These are phyloP conservation scores for Leccinum colubrinum DNA, from an alignment of 1,284 basidiomycete species.

Conservation along the genomic window DNA sequence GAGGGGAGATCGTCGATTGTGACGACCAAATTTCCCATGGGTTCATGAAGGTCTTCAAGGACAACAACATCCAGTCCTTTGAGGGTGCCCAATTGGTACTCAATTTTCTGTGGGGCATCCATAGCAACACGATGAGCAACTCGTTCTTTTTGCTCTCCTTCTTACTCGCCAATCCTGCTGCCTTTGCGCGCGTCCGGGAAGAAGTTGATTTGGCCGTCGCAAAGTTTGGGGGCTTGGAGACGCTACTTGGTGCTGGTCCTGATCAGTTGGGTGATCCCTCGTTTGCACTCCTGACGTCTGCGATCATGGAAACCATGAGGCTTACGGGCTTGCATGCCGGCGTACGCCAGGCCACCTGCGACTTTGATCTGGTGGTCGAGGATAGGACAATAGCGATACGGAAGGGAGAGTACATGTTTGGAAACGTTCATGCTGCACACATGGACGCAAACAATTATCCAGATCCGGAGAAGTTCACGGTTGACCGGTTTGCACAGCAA, in stretches of 20 bases:
- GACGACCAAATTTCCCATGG: conserved; percentile 10
- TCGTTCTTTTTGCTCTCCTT: conserved; percentile 20
- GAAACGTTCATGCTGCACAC: conserved; percentile 20
- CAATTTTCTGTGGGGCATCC: conserved; percentile 26
- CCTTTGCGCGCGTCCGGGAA: conserved; percentile 16
- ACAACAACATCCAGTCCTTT: conserved; percentile 16
- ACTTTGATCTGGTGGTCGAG: conserved; percentile 19
- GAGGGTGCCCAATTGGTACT: conserved; percentile 24
- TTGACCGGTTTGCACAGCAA: conserved; percentile 23
- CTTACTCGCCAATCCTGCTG: conserved; percentile 14
- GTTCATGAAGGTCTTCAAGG: conserved; percentile 18
- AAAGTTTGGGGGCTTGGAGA: conserved; percentile 12
- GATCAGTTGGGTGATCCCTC: conserved; percentile 18
- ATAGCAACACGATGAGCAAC: conserved; percentile 24
- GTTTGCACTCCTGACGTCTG: conserved; percentile 26
- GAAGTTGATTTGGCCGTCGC: conserved; percentile 23
- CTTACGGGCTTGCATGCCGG: conserved; percentile 18
- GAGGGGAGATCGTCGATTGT: conserved; percentile 2
- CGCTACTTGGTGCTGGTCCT: conserved; percentile 13
- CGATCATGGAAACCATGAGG: conserved; percentile 29
- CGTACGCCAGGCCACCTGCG: conserved; percentile 14
- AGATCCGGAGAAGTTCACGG: conserved; percentile 14
- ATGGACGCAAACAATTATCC: conserved; percentile 18
- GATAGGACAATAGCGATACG: conserved; percentile 13
- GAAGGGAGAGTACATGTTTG: conserved; percentile 23